Percentiles rank a stretch among this genome's conserved stretches.
Conservation (phyloP, 129 eudicot genomes). For the Ambrosia artemisiifolia region DNA sequence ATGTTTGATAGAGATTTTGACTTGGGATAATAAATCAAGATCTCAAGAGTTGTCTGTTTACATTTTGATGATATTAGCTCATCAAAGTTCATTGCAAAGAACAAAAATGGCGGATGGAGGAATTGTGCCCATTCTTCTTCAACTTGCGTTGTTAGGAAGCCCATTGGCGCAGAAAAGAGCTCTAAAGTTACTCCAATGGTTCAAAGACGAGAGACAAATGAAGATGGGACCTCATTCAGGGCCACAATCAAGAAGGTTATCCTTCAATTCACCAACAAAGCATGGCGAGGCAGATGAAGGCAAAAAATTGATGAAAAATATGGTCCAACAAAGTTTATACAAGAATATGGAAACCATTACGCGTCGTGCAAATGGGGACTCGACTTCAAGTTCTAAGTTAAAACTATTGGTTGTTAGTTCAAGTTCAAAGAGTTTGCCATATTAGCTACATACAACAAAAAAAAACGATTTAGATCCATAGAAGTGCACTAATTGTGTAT, state of each 20-base stretch:
- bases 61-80: conserved; percentile 81
- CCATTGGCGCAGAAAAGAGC: conserved; percentile 80
- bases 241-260: conserved; percentile 59
- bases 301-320: conserved; percentile 72
- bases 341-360: conserved; percentile 91
- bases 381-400: conserved; percentile 42
- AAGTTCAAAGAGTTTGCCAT: conserved; percentile 96
- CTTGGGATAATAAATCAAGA: conserved; percentile 70
- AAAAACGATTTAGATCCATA: neutral
- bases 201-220: conserved; percentile 75
- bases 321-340: conserved; percentile 82
- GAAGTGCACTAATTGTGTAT: conserved; percentile 25
- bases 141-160: conserved; percentile 75
- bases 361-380: conserved; percentile 64
- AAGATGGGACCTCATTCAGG: conserved; percentile 86
- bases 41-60: conserved; percentile 79
- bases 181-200: conserved; percentile 78
- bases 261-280: conserved; percentile 44
- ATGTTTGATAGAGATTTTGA: conserved; percentile 63
- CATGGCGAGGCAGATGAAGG: conserved; percentile 50
- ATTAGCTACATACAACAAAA: conserved; percentile 8
- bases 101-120: conserved; percentile 77
- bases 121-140: conserved; percentile 77
- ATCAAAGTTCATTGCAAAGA: conserved; percentile 78
- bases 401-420: conserved; percentile 82